Percentiles rank a stretch among this genome's conserved stretches.
Conservation (phyloP, 768 basidiomycete genomes). For the Lactarius evosmus region DNA sequence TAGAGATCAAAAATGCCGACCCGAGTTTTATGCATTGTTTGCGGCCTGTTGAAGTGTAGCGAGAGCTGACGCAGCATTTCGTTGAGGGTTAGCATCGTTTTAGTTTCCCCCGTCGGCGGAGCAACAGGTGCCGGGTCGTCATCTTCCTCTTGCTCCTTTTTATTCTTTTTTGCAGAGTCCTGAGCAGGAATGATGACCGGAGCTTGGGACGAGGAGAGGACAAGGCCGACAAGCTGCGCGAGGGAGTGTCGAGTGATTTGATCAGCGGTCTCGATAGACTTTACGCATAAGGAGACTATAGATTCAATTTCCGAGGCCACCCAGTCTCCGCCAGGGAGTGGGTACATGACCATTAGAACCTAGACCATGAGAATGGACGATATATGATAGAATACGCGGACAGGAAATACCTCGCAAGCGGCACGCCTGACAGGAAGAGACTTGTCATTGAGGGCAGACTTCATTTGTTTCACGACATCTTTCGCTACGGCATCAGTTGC, state of each 20-base stretch:
- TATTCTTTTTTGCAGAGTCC: conserved; percentile 60
- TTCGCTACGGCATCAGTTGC: conserved; percentile 72
- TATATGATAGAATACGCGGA: background rate
- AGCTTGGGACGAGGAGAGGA: conserved; percentile 81
- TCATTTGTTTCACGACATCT: conserved; percentile 85
- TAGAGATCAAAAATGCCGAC: conserved; percentile 92
- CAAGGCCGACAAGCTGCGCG: conserved; percentile 74
- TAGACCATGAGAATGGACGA: conserved; percentile 33
- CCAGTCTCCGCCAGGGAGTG: conserved; percentile 52
- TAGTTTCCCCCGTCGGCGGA: conserved; percentile 52
- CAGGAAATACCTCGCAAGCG: conserved; percentile 60
- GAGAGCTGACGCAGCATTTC: conserved; percentile 88
- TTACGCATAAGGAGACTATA: conserved; percentile 62
- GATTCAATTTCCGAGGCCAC: conserved; percentile 73
- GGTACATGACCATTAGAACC: conserved; percentile 58
- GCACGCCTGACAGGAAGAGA: conserved; percentile 82
- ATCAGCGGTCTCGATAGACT: conserved; percentile 78
- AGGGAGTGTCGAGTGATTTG: conserved; percentile 79
- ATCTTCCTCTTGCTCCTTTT: conserved; percentile 53
- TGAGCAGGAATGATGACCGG: conserved; percentile 48
- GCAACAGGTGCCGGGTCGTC: conserved; percentile 52
- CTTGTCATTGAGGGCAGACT: conserved; percentile 72
- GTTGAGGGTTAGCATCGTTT: conserved; percentile 62
- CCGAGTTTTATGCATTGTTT: conserved; percentile 63
- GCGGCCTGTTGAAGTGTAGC: conserved; percentile 71